A percentile compares a stretch with the other conserved stretches of the same genome.
phyloP scores from a whole-genome alignment of 1,284 basidiomycete species.

The Boletus smithii region DNA sequence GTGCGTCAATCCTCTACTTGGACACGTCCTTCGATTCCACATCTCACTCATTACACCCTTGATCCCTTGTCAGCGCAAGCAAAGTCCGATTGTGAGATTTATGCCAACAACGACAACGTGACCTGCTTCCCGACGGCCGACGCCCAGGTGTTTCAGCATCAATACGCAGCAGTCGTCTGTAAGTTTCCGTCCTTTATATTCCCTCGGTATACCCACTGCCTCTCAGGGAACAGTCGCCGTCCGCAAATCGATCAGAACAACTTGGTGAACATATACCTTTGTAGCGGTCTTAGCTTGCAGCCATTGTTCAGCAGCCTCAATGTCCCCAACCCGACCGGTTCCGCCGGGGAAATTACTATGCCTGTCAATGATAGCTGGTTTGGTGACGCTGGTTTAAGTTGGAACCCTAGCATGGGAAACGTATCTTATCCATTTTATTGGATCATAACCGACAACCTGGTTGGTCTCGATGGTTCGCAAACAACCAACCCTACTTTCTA shows the following conservation, averaged over 20 bases:
- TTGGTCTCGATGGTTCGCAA: slow-evolving; percentile 50
- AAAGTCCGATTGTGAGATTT: slow-evolving; percentile 32
- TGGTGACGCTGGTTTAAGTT: slow-evolving; percentile 49
- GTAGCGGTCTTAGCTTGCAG: slow-evolving; percentile 57
- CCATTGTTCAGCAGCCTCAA: slow-evolving; percentile 44
- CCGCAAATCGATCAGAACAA: slow-evolving; percentile 45
- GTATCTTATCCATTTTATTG: slow-evolving; percentile 68
- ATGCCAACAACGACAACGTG: slow-evolving; percentile 60
- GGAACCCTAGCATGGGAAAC: slow-evolving; percentile 46
- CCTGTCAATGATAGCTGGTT: slow-evolving; percentile 76
- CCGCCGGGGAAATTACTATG: slow-evolving; percentile 51
- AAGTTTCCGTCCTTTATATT: slow-evolving; percentile 33
- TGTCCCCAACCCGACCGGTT: slow-evolving; percentile 47
- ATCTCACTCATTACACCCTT: slow-evolving; percentile 10
- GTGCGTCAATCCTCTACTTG: slow-evolving; percentile 33
- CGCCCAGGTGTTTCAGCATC: slow-evolving; percentile 57
- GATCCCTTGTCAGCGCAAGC: slow-evolving; percentile 33
- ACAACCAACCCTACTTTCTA: slow-evolving; percentile 66
- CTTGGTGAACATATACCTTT: slow-evolving; percentile 66
- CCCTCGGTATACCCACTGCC: slow-evolving; percentile 19
- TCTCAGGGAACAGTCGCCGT: slow-evolving; percentile 49
- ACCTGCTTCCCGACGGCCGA: slow-evolving; percentile 65
- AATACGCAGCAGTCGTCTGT: slow-evolving; percentile 76
- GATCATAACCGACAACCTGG: slow-evolving; percentile 58
- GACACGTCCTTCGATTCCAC: slow-evolving; percentile 14